Percentiles rank a stretch among this genome's conserved stretches.
Evolutionary conservation across 441 rosid species (phyloP).

Genomic region (Gossypium gossypioides): DNA sequence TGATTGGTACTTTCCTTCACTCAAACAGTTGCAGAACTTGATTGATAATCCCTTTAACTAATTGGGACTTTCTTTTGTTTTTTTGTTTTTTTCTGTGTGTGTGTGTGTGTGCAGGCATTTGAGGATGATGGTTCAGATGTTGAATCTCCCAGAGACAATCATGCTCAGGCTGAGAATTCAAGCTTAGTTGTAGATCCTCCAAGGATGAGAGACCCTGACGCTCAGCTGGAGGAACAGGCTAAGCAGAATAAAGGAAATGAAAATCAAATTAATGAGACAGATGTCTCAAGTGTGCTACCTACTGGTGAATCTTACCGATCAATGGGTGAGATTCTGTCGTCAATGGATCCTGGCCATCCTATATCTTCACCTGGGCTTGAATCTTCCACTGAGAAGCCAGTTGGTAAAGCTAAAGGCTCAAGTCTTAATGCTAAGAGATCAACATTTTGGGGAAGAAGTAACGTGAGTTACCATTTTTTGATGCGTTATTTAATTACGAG

Average conservation of each 20-base stretch:
- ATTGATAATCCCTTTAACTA: constrained; percentile 1
- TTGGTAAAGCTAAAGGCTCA: constrained; percentile 50
- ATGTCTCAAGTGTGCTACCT: constrained; percentile 35
- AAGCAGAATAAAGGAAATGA: constrained; percentile 48
- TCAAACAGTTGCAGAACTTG: constrained; percentile 5
- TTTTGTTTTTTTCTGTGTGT: no score
- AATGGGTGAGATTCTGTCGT: constrained; percentile 64
- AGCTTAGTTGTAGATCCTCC: constrained; percentile 35
- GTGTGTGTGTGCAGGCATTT: constrained; percentile 49
- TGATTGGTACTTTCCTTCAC: not conserved
- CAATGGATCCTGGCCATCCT: constrained; percentile 51
- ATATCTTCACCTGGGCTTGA: constrained; percentile 48
- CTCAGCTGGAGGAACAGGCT: constrained; percentile 46
- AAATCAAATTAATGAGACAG: constrained; percentile 33
- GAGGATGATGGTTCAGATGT: constrained; percentile 76
- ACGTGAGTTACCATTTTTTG: constrained; percentile 39
- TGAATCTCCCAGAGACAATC: constrained; percentile 52
- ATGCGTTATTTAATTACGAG: constrained; percentile 16
- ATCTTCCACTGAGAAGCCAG: constrained; percentile 52
- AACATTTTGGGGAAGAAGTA: constrained; percentile 84
- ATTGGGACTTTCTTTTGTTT: not conserved
- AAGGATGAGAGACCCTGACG: constrained; percentile 37
- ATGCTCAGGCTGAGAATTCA: constrained; percentile 37
- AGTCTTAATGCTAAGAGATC: constrained; percentile 54
- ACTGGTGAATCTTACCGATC: constrained; percentile 54